Percentiles rank a stretch among this genome's conserved stretches.
Evolutionary conservation across 768 basidiomycete species (phyloP).

Genomic region (Neoboletus brunneissimus): DNA sequence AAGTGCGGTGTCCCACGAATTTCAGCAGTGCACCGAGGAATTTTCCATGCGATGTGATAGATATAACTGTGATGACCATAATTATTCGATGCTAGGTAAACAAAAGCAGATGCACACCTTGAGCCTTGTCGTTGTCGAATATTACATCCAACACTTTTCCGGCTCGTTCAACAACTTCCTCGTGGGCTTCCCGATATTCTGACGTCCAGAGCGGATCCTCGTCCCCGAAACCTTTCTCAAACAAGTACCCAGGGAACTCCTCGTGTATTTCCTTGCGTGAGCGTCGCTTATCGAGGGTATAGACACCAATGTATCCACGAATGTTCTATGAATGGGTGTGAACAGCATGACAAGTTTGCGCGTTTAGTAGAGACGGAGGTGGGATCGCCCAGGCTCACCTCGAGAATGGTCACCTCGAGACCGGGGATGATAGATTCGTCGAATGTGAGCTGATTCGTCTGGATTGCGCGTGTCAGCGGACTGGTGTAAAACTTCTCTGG

Average conservation of each 20-base stretch:
- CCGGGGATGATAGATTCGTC: constrained; percentile 30
- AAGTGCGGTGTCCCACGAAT: constrained; percentile 40
- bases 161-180: constrained; percentile 41
- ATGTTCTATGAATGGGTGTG: constrained; percentile 43
- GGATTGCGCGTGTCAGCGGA: constrained; percentile 54
- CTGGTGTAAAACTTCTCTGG: constrained; percentile 12
- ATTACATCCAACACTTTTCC: constrained; percentile 41
- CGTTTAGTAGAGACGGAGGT: not conserved
- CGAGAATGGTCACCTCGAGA: constrained; percentile 43
- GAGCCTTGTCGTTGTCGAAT: constrained; percentile 40
- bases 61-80: constrained; percentile 42
- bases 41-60: constrained; percentile 60
- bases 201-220: constrained; percentile 55
- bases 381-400: constrained; percentile 41
- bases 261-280: constrained; percentile 38
- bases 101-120: constrained; percentile 39
- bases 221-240: constrained; percentile 57
- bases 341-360: not conserved
- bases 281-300: constrained; percentile 63
- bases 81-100: not conserved
- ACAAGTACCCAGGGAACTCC: constrained; percentile 42
- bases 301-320: constrained; percentile 55
- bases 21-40: constrained; percentile 53
- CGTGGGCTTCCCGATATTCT: not conserved
- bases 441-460: constrained; percentile 52